Conservation (phyloP, 176 grass and related monocot species). For the Puya raimondii region DNA sequence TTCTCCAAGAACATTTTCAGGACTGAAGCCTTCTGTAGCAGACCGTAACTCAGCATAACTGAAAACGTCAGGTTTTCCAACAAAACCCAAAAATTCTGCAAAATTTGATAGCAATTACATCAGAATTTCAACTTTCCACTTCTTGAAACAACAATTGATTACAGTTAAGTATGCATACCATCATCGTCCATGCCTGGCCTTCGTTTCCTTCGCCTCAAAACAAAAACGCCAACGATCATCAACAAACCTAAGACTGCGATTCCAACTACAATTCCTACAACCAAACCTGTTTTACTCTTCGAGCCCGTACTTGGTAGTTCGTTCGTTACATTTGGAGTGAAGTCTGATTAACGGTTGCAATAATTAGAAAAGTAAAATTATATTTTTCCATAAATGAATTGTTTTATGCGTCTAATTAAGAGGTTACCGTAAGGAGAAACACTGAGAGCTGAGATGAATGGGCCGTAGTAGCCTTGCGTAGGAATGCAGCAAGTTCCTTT, state of each 20-base stretch:
- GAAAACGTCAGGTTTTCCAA: slow-evolving; percentile 9
- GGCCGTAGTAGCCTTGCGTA: slow-evolving; percentile 54
- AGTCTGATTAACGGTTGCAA: slow-evolving; percentile 4
- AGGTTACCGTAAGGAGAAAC: slow-evolving; percentile 37
- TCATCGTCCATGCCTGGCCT: background rate
- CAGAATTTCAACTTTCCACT: background rate
- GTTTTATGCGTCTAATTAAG: background rate
- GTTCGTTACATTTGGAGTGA: background rate
- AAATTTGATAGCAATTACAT: too few species aligned
- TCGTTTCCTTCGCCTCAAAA: background rate
- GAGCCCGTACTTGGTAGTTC: background rate
- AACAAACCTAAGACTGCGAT: background rate
- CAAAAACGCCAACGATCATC: background rate
- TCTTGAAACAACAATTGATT: background rate
- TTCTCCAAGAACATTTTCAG: background rate
- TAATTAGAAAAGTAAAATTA: slow-evolving; percentile 12
- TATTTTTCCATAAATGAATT: background rate
- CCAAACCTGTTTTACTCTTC: background rate
- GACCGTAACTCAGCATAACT: slow-evolving; percentile 8
- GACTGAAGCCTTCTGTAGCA: slow-evolving; percentile 12
- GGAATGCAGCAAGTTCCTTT: slow-evolving; percentile 86
- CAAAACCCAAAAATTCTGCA: background rate
- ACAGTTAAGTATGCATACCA: background rate
- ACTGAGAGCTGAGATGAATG: slow-evolving; percentile 68
- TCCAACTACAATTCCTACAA: background rate